Base-by-base conservation (phyloP, 768 basidiomycete genomes). In the Leccinum obscurum region DNA sequence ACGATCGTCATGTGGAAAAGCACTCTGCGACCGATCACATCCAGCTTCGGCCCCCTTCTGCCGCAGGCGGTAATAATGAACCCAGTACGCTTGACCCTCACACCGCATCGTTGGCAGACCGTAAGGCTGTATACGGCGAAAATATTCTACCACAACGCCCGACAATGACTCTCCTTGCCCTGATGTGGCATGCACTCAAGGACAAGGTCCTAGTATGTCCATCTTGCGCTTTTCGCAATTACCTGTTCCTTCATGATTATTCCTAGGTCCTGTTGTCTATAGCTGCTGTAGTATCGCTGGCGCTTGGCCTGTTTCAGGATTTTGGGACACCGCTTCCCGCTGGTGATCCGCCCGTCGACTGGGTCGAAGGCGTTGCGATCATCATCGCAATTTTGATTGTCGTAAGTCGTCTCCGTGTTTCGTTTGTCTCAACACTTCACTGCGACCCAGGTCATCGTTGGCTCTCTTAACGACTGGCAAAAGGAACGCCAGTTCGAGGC, bases 381-480 rank as follows among this genome's bases (percentile, higher is more conserved):
- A 83, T 92, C 69, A 81, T 89, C 44, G 90, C 90, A 0, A 84
- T 92, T 39, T 66, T 81, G 41, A 90, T 92, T 48, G 90, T 92
- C 26, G 89, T 89, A 75, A 59, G 85, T 77, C 35, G 4, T 48
- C 15, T 7, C 17, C n/a, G 49, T n/a, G 2, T 34, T 20, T 39
- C 1, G 0, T 52, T 17, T 28, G 1, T n/a, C 1, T 49, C 41
- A 7, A 55, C 15, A 54, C 30, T 11, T 58, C n/a, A 65, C 30
- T 17, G 17, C n/a, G 24, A 37, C 32, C 2, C 61, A 90, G 89
- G 88, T 93, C 59, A 67, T 93, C 48, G 96, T 99, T 58, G 96
- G 96, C 32, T 94, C 95, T 13, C 65, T 98, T 49, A 98, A 98
- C 69, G 97, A 99, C 75, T 99, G 92, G 90, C 95, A 98, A 75